phyloP scores from a whole-genome alignment of 179 eudicot genomes.

The Nepenthes alata region DNA sequence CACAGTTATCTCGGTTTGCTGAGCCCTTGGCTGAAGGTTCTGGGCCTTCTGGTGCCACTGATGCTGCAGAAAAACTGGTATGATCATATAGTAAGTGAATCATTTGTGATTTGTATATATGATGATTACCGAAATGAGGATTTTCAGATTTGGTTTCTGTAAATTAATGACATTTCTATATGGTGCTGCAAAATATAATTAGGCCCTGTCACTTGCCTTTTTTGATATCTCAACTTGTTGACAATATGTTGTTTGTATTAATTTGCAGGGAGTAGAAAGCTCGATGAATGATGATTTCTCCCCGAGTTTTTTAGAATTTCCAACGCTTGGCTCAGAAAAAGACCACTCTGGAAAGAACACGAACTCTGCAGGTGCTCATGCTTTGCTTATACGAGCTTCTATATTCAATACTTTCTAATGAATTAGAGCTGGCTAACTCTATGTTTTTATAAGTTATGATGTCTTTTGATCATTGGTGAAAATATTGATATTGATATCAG shows the following conservation, averaged over 20 bases:
- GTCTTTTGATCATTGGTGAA: background rate
- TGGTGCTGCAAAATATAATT: background rate
- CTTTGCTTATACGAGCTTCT: slow-evolving; percentile 5
- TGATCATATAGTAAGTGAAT: slow-evolving; percentile 8
- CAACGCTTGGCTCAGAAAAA: slow-evolving; percentile 82
- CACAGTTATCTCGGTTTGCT: slow-evolving; percentile 88
- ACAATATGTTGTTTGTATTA: slow-evolving; percentile 1
- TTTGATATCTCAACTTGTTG: background rate
- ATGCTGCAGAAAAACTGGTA: slow-evolving; percentile 59
- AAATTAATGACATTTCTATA: background rate
- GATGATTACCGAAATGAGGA: background rate
- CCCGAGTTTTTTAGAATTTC: slow-evolving; percentile 82
- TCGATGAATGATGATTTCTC: slow-evolving; percentile 50
- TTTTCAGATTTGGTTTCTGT: background rate
- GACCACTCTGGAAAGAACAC: slow-evolving; percentile 38
- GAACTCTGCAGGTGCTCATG: slow-evolving; percentile 42
- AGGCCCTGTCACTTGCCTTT: background rate
- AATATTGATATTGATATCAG: too few species aligned
- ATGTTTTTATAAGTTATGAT: background rate
- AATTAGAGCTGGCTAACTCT: background rate
- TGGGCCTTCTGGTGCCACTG: slow-evolving; percentile 39
- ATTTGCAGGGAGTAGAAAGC: slow-evolving; percentile 41
- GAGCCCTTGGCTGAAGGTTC: slow-evolving; percentile 53
- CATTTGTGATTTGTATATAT: background rate
- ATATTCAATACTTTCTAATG: background rate